Conservation (phyloP, 2,329 filamentous ascomycete genomes). For the Xylaria sp. region DNA sequence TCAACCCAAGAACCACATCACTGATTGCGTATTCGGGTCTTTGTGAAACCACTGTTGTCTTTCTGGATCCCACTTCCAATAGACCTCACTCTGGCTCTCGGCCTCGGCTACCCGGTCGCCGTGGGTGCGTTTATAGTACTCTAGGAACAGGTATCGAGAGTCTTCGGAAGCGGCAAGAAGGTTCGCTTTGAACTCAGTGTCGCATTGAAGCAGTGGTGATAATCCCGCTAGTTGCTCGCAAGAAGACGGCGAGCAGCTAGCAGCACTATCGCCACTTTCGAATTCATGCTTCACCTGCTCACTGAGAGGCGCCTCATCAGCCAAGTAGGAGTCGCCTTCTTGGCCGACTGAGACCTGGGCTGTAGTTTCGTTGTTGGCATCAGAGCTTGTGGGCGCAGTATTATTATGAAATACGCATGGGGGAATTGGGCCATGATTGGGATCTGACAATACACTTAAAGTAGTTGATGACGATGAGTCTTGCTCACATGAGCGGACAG, state of each 20-base stretch:
- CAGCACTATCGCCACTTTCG: background rate
- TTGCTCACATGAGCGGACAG: conserved; percentile 20
- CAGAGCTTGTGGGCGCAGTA: background rate
- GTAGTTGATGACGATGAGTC: background rate
- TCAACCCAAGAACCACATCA: conserved; percentile 33
- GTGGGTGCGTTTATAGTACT: conserved; percentile 24
- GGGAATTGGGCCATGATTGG: background rate
- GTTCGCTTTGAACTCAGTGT: conserved; percentile 24
- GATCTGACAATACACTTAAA: conserved; percentile 4
- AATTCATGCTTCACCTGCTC: background rate
- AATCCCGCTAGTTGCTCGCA: no score
- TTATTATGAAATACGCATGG: background rate
- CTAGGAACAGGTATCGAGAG: conserved; percentile 1
- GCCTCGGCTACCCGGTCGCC: background rate
- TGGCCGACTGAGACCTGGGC: background rate
- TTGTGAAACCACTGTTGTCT: conserved; percentile 35
- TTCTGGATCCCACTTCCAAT: conserved; percentile 36
- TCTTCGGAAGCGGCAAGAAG: conserved; percentile 19
- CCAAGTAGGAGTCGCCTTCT: no score
- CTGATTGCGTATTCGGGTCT: conserved; percentile 27
- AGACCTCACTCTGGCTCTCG: conserved; percentile 23
- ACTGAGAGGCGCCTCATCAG: background rate
- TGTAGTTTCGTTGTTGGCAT: conserved; percentile 13
- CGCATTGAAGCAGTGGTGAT: background rate
- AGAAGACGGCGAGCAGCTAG: no score